Conservation (phyloP, 257 asterid genomes). For the Forsythia suspensa region DNA sequence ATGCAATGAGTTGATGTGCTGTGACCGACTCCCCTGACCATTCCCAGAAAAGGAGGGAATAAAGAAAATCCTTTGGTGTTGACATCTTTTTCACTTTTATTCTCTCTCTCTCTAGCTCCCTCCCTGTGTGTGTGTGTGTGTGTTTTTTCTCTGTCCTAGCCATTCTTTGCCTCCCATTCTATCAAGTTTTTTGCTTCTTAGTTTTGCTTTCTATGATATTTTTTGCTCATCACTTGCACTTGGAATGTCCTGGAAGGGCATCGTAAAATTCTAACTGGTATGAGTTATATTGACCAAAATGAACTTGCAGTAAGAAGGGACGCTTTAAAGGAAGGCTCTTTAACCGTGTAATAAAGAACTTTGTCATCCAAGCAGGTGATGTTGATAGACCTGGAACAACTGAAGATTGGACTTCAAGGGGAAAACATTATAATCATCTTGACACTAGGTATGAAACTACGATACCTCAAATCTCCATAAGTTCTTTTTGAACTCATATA, state of each 20-base stretch:
- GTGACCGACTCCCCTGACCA: background rate
- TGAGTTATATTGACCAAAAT: conserved; percentile 1
- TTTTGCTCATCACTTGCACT: background rate
- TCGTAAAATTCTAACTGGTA: conserved; percentile 6
- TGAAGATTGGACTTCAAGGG: conserved; percentile 91
- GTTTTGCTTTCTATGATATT: background rate
- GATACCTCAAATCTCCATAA: conserved; percentile 5
- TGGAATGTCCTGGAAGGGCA: background rate
- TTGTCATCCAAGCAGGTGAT: conserved; percentile 87
- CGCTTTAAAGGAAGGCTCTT: conserved; percentile 82
- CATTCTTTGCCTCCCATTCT: background rate
- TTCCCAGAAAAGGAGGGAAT: background rate
- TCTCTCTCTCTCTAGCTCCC: background rate
- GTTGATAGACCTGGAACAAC: conserved; percentile 59
- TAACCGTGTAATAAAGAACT: conserved; percentile 83
- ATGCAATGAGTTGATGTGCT: background rate
- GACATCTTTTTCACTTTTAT: background rate
- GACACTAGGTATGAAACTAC: conserved; percentile 63
- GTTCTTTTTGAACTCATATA: background rate
- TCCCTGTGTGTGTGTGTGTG: background rate
- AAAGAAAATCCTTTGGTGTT: background rate
- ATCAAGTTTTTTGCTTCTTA: background rate
- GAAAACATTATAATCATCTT: conserved; percentile 80
- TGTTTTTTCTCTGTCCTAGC: background rate
- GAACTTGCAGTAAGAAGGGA: conserved; percentile 63